phyloP scores from a whole-genome alignment of 805 yeast species.

The Saccharomycopsis javanensis region DNA sequence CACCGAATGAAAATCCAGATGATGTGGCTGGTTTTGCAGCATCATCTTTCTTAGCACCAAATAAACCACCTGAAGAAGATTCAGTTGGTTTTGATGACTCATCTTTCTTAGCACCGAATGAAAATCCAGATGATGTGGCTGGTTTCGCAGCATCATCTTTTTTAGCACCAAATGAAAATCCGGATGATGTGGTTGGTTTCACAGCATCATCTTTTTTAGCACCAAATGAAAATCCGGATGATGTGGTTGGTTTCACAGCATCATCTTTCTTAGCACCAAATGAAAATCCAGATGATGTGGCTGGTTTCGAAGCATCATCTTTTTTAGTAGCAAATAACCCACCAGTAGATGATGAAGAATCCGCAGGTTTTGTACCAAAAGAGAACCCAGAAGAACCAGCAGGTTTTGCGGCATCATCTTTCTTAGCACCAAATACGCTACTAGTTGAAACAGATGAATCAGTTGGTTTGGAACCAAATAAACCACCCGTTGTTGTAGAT shows the following conservation, averaged over 20 bases:
- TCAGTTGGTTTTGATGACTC: conserved; percentile 19
- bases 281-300: conserved; percentile 14
- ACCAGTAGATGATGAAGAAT: conserved; percentile 18
- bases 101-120: conserved; percentile 20
- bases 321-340: conserved; percentile 24
- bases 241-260: conserved; percentile 13
- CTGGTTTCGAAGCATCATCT: conserved; percentile 7
- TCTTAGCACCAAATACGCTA: conserved; percentile 19
- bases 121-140: conserved; percentile 20
- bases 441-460: conserved; percentile 14
- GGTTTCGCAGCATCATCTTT: conserved; percentile 20
- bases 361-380: conserved; percentile 27
- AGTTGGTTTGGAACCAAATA: conserved; percentile 4
- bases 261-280: conserved; percentile 20
- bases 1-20: background rate
- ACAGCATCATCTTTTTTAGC: conserved; percentile 19
- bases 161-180: conserved; percentile 24
- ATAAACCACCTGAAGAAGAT: conserved; percentile 14
- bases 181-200: conserved; percentile 15
- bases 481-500: conserved; percentile 4
- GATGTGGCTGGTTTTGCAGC: conserved; percentile 3
- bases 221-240: conserved; percentile 21
- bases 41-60: conserved; percentile 15
- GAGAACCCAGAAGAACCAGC: conserved; percentile 16
- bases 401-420: conserved; percentile 16